These are phyloP conservation scores for Vanderwaltozyma tropicalis DNA, from an alignment of 805 yeast species.

Conservation along the genomic window DNA sequence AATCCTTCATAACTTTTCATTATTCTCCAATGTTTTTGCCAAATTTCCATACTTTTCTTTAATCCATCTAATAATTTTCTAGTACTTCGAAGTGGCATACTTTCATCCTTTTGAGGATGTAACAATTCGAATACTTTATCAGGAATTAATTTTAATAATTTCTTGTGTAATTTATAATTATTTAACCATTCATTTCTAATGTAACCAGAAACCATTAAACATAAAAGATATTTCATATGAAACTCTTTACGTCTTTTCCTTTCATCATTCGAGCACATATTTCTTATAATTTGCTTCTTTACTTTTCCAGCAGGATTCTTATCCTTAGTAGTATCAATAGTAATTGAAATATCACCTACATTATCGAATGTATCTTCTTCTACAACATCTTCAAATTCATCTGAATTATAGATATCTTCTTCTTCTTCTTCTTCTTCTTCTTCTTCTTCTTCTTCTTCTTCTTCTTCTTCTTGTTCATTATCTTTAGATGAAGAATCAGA, in stretches of 20 bases:
- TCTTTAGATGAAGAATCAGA: too few species aligned
- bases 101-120: constrained; percentile 34
- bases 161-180: constrained; percentile 32
- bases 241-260: constrained; percentile 38
- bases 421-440: constrained; percentile 8
- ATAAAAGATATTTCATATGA: constrained; percentile 50
- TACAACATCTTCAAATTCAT: constrained; percentile 18
- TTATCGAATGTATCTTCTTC: constrained; percentile 8
- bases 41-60: constrained; percentile 52
- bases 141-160: constrained; percentile 40
- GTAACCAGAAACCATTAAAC: constrained; percentile 57
- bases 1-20: constrained; percentile 23
- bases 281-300: constrained; percentile 15
- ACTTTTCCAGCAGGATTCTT: constrained; percentile 10
- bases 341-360: constrained; percentile 20
- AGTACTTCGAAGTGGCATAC: constrained; percentile 36
- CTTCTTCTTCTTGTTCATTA: too few species aligned
- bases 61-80: constrained; percentile 69
- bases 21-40: constrained; percentile 47
- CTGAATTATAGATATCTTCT: constrained; percentile 20
- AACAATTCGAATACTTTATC: constrained; percentile 36
- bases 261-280: constrained; percentile 45
- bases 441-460: constrained; percentile 1
- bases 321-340: constrained; percentile 11
- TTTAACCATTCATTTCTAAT: constrained; percentile 69